A percentile compares a stretch with the other conserved stretches of the same genome.
Conservation (phyloP, 2,329 filamentous ascomycete genomes). For the Parastagonospora avenae region DNA sequence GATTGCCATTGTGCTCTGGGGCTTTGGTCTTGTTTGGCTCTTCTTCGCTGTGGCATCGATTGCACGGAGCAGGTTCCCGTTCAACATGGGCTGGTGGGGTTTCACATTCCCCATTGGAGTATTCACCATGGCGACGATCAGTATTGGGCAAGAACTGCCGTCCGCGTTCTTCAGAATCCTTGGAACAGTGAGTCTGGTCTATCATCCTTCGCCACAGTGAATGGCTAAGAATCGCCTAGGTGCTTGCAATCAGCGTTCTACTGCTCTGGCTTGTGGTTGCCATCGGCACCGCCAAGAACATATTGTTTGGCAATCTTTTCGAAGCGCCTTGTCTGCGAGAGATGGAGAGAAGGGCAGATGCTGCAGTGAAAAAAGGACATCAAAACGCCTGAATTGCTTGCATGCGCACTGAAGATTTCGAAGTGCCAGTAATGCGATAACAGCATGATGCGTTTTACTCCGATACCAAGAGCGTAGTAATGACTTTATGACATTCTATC, state of each 20-base stretch:
- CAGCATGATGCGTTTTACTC: too few relatives aligned
- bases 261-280: constrained; percentile 62
- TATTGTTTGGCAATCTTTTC: constrained; percentile 57
- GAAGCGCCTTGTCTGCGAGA: constrained; percentile 58
- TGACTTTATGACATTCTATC: too few relatives aligned
- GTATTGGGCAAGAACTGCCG: constrained; percentile 57
- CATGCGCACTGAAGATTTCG: neutral
- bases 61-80: constrained; percentile 54
- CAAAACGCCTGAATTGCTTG: neutral
- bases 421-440: neutral
- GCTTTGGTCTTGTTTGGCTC: constrained; percentile 60
- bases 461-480: too few relatives aligned
- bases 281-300: constrained; percentile 54
- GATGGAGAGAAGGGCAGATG: constrained; percentile 25
- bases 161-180: constrained; percentile 62
- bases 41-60: constrained; percentile 59
- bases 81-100: constrained; percentile 68
- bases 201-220: neutral
- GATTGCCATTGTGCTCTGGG: constrained; percentile 59
- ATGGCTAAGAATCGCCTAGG: constrained; percentile 24
- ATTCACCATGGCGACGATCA: constrained; percentile 47
- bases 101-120: constrained; percentile 65
- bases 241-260: constrained; percentile 56
- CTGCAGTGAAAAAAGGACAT: constrained; percentile 6
- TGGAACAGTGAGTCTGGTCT: constrained; percentile 48